phyloP scores from a whole-genome alignment of 495 filamentous ascomycete species.

The Penicillium subrubescens region DNA sequence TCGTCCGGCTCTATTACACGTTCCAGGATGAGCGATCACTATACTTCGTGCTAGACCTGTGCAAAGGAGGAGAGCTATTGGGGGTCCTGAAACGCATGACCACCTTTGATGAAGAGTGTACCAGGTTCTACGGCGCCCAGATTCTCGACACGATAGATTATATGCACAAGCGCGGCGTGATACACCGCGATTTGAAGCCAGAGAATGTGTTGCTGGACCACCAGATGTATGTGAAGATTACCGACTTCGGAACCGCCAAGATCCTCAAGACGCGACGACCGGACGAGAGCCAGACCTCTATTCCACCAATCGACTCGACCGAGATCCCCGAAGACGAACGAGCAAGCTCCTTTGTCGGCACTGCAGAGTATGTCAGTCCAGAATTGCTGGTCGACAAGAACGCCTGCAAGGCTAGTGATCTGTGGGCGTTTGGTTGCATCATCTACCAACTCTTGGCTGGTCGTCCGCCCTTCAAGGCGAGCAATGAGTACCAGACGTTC shows the following conservation, averaged over 20 bases:
- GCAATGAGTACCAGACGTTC: slow-evolving; percentile 97
- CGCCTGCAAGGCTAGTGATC: slow-evolving; percentile 94
- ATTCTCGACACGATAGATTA: slow-evolving; percentile 97
- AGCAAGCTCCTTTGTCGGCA: slow-evolving; percentile 95
- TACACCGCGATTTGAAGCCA: slow-evolving; percentile 96
- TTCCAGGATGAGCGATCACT: slow-evolving; percentile 96
- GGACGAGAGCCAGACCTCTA: slow-evolving; percentile 42
- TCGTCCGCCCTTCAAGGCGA: slow-evolving; percentile 94
- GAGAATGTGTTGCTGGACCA: slow-evolving; percentile 96
- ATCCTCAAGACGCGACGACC: slow-evolving; percentile 70
- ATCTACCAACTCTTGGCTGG: slow-evolving; percentile 94
- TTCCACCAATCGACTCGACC: slow-evolving; percentile 51
- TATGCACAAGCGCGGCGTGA: slow-evolving; percentile 95
- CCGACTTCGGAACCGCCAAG: slow-evolving; percentile 97
- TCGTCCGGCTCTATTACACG: slow-evolving; percentile 97
- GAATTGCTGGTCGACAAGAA: slow-evolving; percentile 94
- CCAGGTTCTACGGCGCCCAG: slow-evolving; percentile 91
- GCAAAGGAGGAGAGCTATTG: slow-evolving; percentile 88
- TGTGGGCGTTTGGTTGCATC: slow-evolving; percentile 99
- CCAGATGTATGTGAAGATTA: slow-evolving; percentile 97
- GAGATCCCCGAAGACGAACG: slow-evolving; percentile 68
- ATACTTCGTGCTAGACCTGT: slow-evolving; percentile 96
- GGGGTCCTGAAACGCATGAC: slow-evolving; percentile 91
- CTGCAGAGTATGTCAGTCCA: slow-evolving; percentile 97
- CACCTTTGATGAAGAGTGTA: slow-evolving; percentile 95